Evolutionary conservation across 2,329 filamentous ascomycete genomes (phyloP).

Genomic region (Microsporum canis): DNA sequence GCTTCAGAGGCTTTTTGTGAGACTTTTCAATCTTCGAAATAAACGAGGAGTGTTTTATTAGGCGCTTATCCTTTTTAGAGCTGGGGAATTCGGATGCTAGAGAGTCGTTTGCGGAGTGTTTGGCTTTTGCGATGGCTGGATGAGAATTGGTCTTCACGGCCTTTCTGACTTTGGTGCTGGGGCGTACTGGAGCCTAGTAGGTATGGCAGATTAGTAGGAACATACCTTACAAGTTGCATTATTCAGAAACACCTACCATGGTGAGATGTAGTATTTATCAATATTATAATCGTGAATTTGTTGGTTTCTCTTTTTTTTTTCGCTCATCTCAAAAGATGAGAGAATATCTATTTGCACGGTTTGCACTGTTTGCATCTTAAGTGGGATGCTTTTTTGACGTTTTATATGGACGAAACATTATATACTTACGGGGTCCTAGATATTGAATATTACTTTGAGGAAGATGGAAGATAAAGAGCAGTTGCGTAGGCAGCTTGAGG

Average conservation of each 20-base stretch:
- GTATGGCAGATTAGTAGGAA: neutral
- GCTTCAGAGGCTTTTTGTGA: constrained; percentile 45
- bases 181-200: constrained; percentile 21
- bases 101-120: constrained; percentile 15
- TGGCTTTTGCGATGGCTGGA: constrained; percentile 6
- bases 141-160: constrained; percentile 13
- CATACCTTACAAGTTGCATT: neutral
- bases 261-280: neutral
- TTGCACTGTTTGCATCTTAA: no score
- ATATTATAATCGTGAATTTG: no score
- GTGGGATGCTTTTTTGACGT: neutral
- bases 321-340: no score
- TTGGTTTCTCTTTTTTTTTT: no score
- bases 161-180: constrained; percentile 15
- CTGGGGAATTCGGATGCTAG: constrained; percentile 46
- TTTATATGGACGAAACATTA: neutral
- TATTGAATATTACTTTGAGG: neutral
- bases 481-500: constrained; percentile 9
- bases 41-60: constrained; percentile 70
- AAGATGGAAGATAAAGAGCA: constrained; percentile 3
- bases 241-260: constrained; percentile 4
- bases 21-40: constrained; percentile 63
- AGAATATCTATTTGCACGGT: no score
- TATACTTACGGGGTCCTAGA: neutral
- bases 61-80: constrained; percentile 72